Base-by-base conservation (phyloP, 2,329 filamentous ascomycete species). In the Phaeosphaeriaceae sp. region DNA sequence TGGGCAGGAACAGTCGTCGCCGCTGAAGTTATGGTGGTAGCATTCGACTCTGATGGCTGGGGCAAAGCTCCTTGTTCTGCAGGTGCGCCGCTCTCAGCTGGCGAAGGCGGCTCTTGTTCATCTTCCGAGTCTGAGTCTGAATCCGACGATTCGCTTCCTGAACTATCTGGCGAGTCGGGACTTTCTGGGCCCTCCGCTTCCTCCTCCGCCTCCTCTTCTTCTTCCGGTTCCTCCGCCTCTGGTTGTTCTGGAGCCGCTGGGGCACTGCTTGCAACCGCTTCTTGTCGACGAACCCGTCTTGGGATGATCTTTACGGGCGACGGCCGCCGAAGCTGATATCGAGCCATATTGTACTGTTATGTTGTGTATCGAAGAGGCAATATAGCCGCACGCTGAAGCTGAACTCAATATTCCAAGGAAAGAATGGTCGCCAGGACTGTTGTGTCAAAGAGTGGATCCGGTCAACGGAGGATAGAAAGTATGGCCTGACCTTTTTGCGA, bases 371-470 rank as follows among this genome's bases (percentile, higher is more conserved):
- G 15, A 40, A 40, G n/a, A 17, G 17, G n/a, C 35, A 40, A 40
- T 40, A 4, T 2, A n/a, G n/a, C 15, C 35, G 35, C 35, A 40
- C 35, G 15, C 35, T n/a, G n/a, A n/a, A 17, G 4, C 17, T 40
- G 8, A 40, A n/a, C 35, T 4, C 35, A 3, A n/a, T 2, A 40
- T 40, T 17, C 17, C 3, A 40, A 40, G 35, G 26, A 51, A 61
- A 58, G 52, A 59, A 60, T 56, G 54, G 72, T 73, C 72, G 28
- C 69, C 69, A 69, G 71, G 73, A 75, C 69, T 53, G 65, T 30
- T 56, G 69, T 69, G 56, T 24, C 52, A 68, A 72, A 59, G 32
- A 63, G 59, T 60, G 54, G 56, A 67, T 65, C 71, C 73, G 72
- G 53, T 76, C 73, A 74, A 75, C 71, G 70, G 73, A 70, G 52